Evolutionary conservation across 2,329 filamentous ascomycete genomes (phyloP).

Genomic region (Lachnellula willkommii): DNA sequence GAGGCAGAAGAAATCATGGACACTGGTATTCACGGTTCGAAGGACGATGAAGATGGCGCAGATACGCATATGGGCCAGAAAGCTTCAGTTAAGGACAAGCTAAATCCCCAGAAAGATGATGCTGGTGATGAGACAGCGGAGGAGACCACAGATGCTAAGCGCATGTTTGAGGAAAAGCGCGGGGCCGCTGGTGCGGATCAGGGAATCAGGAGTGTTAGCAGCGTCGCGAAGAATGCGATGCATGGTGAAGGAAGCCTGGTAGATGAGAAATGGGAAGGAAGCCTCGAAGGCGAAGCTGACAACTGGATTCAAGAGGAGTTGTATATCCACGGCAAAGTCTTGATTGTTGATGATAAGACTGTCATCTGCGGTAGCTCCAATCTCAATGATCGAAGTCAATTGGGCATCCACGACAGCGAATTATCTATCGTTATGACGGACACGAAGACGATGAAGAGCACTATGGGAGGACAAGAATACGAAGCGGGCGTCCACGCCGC

Average conservation of each 20-base stretch:
- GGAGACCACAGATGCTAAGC: slow-evolving; percentile 43
- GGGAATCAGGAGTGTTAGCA: slow-evolving; percentile 31
- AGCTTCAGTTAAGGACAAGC: slow-evolving; percentile 34
- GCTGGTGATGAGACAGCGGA: slow-evolving; percentile 35
- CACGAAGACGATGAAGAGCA: slow-evolving; percentile 61
- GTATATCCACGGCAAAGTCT: slow-evolving; percentile 88
- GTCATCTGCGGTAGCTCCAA: slow-evolving; percentile 86
- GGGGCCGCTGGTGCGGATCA: slow-evolving; percentile 29
- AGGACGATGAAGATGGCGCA: slow-evolving; percentile 38
- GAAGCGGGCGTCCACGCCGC: slow-evolving; percentile 76
- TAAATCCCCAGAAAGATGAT: slow-evolving; percentile 24
- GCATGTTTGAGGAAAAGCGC: slow-evolving; percentile 47
- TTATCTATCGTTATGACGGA: slow-evolving; percentile 88
- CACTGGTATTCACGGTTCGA: slow-evolving; percentile 59
- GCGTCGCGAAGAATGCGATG: slow-evolving; percentile 78
- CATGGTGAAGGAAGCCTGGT: slow-evolving; percentile 56
- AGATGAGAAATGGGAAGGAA: slow-evolving; percentile 72
- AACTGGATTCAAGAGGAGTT: slow-evolving; percentile 95
- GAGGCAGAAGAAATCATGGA: slow-evolving; percentile 86
- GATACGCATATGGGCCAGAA: slow-evolving; percentile 44
- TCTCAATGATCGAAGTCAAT: slow-evolving; percentile 83
- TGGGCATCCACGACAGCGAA: slow-evolving; percentile 87
- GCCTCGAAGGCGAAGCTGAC: slow-evolving; percentile 67
- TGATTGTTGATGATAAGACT: slow-evolving; percentile 81
- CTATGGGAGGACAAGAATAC: slow-evolving; percentile 74